Conservation (phyloP, 805 yeast genomes). For the Ogataea corticis region DNA sequence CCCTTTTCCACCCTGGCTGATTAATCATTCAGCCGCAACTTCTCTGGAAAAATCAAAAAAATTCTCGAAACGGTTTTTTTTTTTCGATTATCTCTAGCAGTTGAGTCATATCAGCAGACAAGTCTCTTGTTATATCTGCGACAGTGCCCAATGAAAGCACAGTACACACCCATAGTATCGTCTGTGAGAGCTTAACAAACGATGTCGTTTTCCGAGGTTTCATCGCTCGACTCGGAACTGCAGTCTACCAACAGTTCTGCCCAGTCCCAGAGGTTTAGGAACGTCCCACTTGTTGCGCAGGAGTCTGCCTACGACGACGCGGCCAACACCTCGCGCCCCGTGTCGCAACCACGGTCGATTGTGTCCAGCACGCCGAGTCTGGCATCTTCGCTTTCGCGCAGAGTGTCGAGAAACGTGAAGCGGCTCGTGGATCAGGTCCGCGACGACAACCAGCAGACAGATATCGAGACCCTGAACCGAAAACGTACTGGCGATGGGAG, state of each 20-base stretch:
- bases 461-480: slow-evolving; percentile 9
- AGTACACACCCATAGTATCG: too few species aligned
- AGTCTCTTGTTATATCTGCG: too few species aligned
- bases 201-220: background rate
- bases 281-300: background rate
- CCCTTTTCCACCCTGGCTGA: too few species aligned
- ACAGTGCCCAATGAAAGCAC: too few species aligned
- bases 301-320: background rate
- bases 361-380: slow-evolving; percentile 9
- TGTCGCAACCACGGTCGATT: slow-evolving; percentile 2
- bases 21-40: too few species aligned
- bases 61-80: too few species aligned
- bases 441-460: slow-evolving; percentile 25
- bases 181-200: background rate
- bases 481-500: slow-evolving; percentile 21
- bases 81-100: too few species aligned
- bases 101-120: too few species aligned
- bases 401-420: slow-evolving; percentile 15
- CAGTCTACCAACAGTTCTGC: background rate
- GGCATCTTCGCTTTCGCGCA: slow-evolving; percentile 16
- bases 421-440: slow-evolving; percentile 22
- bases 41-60: too few species aligned
- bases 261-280: background rate
- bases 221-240: slow-evolving; percentile 7
- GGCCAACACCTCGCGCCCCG: background rate